These are phyloP conservation scores for Coemansia sp. DNA, from an alignment of 192 early-diverging fungal genomes.

Conservation along the genomic window DNA sequence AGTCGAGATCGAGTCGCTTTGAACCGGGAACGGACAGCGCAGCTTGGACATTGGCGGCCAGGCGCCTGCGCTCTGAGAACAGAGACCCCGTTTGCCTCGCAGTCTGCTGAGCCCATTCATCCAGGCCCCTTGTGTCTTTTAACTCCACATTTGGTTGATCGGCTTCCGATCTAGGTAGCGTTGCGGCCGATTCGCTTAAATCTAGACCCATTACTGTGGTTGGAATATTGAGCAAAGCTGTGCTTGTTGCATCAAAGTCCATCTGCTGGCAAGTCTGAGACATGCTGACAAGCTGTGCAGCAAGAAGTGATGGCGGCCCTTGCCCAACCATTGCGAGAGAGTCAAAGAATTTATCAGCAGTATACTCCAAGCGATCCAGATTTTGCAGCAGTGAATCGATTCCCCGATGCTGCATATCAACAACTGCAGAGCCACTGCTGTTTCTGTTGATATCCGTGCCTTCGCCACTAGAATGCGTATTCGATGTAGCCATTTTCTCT, in stretches of 20 bases:
- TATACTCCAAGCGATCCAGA: conserved; percentile 37
- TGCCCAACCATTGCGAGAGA: conserved; percentile 49
- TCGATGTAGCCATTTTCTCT: background rate
- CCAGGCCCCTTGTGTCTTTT: conserved; percentile 4
- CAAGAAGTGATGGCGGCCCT: conserved; percentile 51
- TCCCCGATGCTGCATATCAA: conserved; percentile 32
- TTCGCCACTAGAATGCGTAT: background rate
- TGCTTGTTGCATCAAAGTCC: conserved; percentile 17
- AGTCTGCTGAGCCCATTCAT: conserved; percentile 32
- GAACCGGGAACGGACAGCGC: conserved; percentile 42
- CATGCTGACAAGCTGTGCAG: conserved; percentile 49
- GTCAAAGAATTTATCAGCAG: conserved; percentile 46
- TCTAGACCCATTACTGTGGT: conserved; percentile 12
- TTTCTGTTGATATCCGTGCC: background rate
- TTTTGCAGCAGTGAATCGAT: conserved; percentile 27
- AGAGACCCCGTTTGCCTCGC: conserved; percentile 30
- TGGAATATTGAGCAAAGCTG: conserved; percentile 36
- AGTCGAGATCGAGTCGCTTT: conserved; percentile 16
- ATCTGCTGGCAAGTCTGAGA: conserved; percentile 50
- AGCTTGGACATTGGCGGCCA: conserved; percentile 44
- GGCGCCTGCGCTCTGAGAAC: conserved; percentile 43
- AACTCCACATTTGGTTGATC: conserved; percentile 1
- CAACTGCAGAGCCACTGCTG: conserved; percentile 3
- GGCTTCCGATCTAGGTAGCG: conserved; percentile 14
- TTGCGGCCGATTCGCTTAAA: conserved; percentile 8